Conservation (phyloP, 2,329 filamentous ascomycete species). For the Zopfia rhizophila region DNA sequence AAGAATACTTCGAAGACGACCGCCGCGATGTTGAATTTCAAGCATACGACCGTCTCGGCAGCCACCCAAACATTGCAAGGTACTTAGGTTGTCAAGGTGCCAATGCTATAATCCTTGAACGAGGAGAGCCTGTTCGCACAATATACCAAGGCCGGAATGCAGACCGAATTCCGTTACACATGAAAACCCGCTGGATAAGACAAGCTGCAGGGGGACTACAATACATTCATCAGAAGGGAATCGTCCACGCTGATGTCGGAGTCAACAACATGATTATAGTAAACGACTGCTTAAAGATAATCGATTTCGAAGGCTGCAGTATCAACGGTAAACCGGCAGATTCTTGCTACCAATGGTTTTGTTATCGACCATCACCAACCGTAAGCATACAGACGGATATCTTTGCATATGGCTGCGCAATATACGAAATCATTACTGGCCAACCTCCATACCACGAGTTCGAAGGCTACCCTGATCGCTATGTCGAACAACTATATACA, state of each 20-base stretch:
- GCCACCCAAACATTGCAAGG: too few relatives aligned
- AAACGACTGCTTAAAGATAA: slow-evolving; percentile 13
- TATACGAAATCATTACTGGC: slow-evolving; percentile 23
- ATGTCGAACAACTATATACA: slow-evolving; percentile 19
- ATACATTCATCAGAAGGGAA: slow-evolving; percentile 17
- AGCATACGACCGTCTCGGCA: too few relatives aligned
- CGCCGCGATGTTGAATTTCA: too few relatives aligned
- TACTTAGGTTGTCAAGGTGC: too few relatives aligned
- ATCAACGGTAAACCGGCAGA: slow-evolving; percentile 22
- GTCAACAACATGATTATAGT: slow-evolving; percentile 21
- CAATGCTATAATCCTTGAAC: too few relatives aligned
- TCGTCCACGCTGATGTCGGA: slow-evolving; percentile 16
- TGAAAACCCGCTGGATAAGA: slow-evolving; percentile 15
- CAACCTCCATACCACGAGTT: slow-evolving; percentile 17
- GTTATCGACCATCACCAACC: slow-evolving; percentile 16
- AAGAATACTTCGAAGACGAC: too few relatives aligned
- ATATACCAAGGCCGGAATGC: too few relatives aligned
- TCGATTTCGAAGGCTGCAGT: slow-evolving; percentile 25
- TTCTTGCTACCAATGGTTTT: slow-evolving; percentile 29
- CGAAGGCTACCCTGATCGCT: slow-evolving; percentile 11
- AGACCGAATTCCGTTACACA: too few relatives aligned
- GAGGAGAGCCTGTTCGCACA: too few relatives aligned
- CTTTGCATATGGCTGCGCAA: slow-evolving; percentile 25
- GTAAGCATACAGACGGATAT: slow-evolving; percentile 24
- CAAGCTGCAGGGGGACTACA: slow-evolving; percentile 20